Evolutionary conservation across 2,329 filamentous ascomycete species (phyloP).

Genomic region (Colletotrichum musicola): DNA sequence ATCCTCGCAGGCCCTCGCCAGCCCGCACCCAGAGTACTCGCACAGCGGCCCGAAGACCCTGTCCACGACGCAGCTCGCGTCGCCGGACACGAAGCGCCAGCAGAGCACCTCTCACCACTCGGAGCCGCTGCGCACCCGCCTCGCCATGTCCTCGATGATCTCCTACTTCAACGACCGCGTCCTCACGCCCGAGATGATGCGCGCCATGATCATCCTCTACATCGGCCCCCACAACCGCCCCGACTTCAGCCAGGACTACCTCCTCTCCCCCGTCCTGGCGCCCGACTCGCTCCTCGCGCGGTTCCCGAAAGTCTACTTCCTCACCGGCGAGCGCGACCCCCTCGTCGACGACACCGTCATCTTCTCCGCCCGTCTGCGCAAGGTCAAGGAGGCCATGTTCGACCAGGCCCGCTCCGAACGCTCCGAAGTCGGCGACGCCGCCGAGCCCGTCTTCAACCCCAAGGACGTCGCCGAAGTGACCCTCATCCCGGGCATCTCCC

Average conservation of each 20-base stretch:
- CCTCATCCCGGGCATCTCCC: conserved; percentile 88
- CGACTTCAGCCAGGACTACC: conserved; percentile 91
- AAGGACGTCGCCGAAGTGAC: conserved; percentile 84
- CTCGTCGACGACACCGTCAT: conserved; percentile 97
- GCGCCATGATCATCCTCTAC: conserved; percentile 98
- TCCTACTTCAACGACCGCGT: conserved; percentile 98
- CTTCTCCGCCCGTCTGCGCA: conserved; percentile 88
- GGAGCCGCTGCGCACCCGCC: conserved; percentile 79
- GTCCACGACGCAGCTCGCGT: conserved; percentile 33
- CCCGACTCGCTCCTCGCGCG: conserved; percentile 84
- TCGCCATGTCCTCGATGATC: conserved; percentile 96
- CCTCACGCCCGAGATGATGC: conserved; percentile 97
- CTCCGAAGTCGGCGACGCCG: conserved; percentile 50
- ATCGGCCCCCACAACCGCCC: conserved; percentile 93
- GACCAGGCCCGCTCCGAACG: conserved; percentile 43
- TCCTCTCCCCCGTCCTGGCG: conserved; percentile 89
- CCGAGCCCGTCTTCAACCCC: conserved; percentile 74
- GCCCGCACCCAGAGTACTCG: conserved; percentile 63
- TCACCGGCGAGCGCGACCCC: conserved; percentile 95
- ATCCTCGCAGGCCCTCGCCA: conserved; percentile 44
- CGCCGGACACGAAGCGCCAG: conserved; percentile 26
- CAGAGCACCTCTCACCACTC: conserved; percentile 62
- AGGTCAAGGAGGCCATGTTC: conserved; percentile 75
- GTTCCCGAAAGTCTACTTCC: conserved; percentile 95
- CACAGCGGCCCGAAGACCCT: conserved; percentile 57